Conservation (phyloP, 1,284 basidiomycete genomes). For the Pulveroboletus sp. region DNA sequence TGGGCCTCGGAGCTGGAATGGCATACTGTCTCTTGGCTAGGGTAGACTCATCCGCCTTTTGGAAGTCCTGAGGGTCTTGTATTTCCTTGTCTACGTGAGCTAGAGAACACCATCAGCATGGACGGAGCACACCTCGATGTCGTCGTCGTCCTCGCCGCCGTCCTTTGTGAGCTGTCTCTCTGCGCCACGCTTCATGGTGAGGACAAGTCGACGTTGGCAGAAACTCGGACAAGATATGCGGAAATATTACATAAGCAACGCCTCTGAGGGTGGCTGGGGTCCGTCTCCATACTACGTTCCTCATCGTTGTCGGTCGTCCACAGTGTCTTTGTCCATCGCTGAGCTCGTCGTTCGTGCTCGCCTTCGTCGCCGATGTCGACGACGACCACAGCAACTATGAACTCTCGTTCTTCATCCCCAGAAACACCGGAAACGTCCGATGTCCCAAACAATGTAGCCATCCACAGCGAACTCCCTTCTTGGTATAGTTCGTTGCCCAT, state of each 20-base stretch:
- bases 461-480: slow-evolving; percentile 55
- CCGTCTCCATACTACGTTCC: neutral
- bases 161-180: slow-evolving; percentile 73
- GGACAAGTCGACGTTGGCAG: slow-evolving; percentile 7
- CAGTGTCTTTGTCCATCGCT: too few relatives aligned
- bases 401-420: slow-evolving; percentile 71
- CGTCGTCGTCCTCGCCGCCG: slow-evolving; percentile 44
- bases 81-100: slow-evolving; percentile 42
- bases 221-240: slow-evolving; percentile 4
- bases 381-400: slow-evolving; percentile 53
- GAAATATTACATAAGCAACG: slow-evolving; percentile 27
- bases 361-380: slow-evolving; percentile 45
- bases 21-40: slow-evolving; percentile 55
- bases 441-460: slow-evolving; percentile 46
- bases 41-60: slow-evolving; percentile 55
- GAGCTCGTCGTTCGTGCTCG: slow-evolving; percentile 7
- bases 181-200: slow-evolving; percentile 71
- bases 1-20: neutral
- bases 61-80: slow-evolving; percentile 46
- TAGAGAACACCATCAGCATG: neutral
- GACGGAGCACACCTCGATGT: slow-evolving; percentile 33
- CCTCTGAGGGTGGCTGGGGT: slow-evolving; percentile 23
- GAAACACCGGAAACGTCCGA: slow-evolving; percentile 67
- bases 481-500: slow-evolving; percentile 58
- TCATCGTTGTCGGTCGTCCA: neutral